phyloP scores from a whole-genome alignment of 345 rosid species.

The Hypericum perforatum region DNA sequence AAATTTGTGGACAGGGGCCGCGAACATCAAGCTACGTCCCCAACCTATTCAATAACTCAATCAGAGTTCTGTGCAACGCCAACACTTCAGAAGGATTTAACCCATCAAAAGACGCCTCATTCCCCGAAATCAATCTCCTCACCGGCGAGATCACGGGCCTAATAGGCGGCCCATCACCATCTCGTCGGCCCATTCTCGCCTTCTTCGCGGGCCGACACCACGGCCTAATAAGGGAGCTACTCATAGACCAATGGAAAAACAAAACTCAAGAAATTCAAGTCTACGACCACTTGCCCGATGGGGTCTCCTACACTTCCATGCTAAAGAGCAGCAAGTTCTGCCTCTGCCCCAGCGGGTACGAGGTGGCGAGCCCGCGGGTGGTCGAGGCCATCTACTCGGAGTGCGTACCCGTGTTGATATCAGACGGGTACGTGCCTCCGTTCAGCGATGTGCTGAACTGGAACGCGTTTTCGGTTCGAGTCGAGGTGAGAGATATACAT shows the following conservation, averaged over 20 bases:
- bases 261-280: constrained; percentile 49
- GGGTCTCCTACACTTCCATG: constrained; percentile 35
- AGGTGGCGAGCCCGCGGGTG: constrained; percentile 44
- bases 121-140: constrained; percentile 58
- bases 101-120: constrained; percentile 55
- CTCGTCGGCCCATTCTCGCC: constrained; percentile 41
- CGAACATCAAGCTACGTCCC: constrained; percentile 46
- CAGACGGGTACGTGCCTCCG: constrained; percentile 39
- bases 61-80: constrained; percentile 74
- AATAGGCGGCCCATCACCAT: constrained; percentile 35
- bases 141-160: constrained; percentile 47
- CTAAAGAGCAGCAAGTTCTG: constrained; percentile 50
- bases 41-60: constrained; percentile 49
- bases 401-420: constrained; percentile 55
- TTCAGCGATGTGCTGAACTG: constrained; percentile 55
- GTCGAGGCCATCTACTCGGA: constrained; percentile 61
- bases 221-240: constrained; percentile 46
- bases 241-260: constrained; percentile 50
- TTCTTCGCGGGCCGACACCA: constrained; percentile 65
- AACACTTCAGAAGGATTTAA: constrained; percentile 68
- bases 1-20: constrained; percentile 39
- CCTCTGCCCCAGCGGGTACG: constrained; percentile 55
- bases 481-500: constrained; percentile 30
- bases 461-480: constrained; percentile 44
- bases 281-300: constrained; percentile 33